Base-by-base conservation (phyloP, 179 eudicot genomes). In the Amaranthus tricolor region DNA sequence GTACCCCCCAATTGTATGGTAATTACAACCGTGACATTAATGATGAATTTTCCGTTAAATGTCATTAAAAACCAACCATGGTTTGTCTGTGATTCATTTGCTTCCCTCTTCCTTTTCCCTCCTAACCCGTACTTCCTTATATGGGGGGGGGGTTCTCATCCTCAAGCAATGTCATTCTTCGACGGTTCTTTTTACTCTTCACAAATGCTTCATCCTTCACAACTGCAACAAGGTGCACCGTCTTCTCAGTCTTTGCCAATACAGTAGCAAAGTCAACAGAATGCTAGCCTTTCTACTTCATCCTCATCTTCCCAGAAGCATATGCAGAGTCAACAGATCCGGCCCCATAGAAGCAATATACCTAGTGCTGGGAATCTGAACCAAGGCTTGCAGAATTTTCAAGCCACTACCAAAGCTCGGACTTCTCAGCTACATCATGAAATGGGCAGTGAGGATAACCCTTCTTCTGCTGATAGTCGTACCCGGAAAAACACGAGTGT, bases 241-340 rank as follows among this genome's bases (percentile, higher is more conserved):
- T 31, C 86, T 7, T 51, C 83, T 53, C 93, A 83, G 76, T 63
- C 87, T 1, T 74, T 83, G 73, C 90, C 85, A 81, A 67, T 82
- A 53, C 89, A 81, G 49, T 85, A 79, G 58, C 87, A 78, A 60
- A 73, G 78, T 65, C 88, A 87, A 58, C 98, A 83, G 53, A 88
- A 84, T 75, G 71, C 89, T 13, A 84, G 85, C 67, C 68, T 83
- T 10, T 86, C 93, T 64, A 84, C 87, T 66, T 86, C 88, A 6
- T 82, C 96, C 20, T 89, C 95, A 0, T 88, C 98, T 5, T 89
- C 99, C 52, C 97, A 87, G 82, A 95, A 95, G 80, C 99, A 93
- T 76, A 61, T 85, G 80, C 98, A 90, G 64, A 82, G 67, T 74
- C 94, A 88, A 70, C 88, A 84, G 21, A 85, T 82, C 76, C 84